These are phyloP conservation scores for Ceratobasidium sp. DNA, from an alignment of 1,284 basidiomycete genomes.

Conservation along the genomic window DNA sequence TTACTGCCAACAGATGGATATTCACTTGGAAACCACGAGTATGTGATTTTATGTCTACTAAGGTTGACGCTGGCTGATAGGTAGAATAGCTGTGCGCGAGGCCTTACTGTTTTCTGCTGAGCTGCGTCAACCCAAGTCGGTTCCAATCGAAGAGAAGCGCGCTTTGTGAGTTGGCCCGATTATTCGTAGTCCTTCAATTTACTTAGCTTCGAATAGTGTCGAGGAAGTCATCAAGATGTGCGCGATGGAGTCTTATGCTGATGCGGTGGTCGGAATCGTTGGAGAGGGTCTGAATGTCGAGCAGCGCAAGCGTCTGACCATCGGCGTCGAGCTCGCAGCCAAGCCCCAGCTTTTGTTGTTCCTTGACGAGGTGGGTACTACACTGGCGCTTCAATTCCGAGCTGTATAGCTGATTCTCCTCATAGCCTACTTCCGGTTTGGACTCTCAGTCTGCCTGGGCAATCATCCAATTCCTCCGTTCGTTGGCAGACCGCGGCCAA, in stretches of 20 bases:
- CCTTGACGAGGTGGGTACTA: slow-evolving; percentile 70
- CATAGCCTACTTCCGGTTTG: slow-evolving; percentile 79
- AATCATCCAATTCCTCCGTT: slow-evolving; percentile 81
- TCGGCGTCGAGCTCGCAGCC: slow-evolving; percentile 83
- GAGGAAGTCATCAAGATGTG: slow-evolving; percentile 83
- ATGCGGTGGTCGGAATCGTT: slow-evolving; percentile 80
- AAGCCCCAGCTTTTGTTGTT: slow-evolving; percentile 83
- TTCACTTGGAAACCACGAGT: slow-evolving; percentile 73
- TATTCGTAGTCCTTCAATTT: slow-evolving; percentile 57
- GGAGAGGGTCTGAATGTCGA: slow-evolving; percentile 70
- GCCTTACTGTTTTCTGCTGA: slow-evolving; percentile 84
- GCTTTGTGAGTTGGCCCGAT: slow-evolving; percentile 70
- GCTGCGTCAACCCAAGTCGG: slow-evolving; percentile 77
- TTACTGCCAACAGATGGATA: slow-evolving; percentile 85
- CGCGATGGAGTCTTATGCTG: slow-evolving; percentile 74
- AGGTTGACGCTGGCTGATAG: slow-evolving; percentile 48
- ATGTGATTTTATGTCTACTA: neutral
- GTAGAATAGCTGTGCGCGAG: slow-evolving; percentile 73
- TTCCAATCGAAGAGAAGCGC: slow-evolving; percentile 78
- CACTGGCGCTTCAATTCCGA: neutral
- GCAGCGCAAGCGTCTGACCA: slow-evolving; percentile 81
- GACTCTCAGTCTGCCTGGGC: slow-evolving; percentile 92
- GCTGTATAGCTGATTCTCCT: no score
- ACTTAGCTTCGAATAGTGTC: slow-evolving; percentile 70
- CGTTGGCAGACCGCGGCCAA: slow-evolving; percentile 87